Evolutionary conservation across 208 protist genomes (phyloP).

Genomic region (Trypanosomatidae sp.): DNA sequence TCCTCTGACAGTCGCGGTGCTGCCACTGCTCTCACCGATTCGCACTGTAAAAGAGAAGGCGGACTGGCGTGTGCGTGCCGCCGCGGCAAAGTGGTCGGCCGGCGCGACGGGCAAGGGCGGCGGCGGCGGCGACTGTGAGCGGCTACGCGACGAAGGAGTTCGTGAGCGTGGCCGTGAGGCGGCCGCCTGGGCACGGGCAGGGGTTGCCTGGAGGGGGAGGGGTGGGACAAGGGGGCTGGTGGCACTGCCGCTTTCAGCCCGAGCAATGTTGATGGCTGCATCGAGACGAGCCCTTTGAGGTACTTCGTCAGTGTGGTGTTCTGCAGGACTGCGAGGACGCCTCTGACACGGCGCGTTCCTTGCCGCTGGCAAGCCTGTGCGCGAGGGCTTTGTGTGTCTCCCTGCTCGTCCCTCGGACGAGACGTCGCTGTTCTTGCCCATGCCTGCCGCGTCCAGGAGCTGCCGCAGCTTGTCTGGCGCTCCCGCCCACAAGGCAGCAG

Average conservation of each 20-base stretch:
- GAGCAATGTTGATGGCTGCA: neutral
- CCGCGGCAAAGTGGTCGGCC: neutral
- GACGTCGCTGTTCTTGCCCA: neutral
- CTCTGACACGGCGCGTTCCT: neutral
- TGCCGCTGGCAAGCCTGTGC: neutral
- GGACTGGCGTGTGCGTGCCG: neutral
- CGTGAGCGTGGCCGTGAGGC: conserved; percentile 11
- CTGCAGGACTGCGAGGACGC: neutral
- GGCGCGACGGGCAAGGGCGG: neutral
- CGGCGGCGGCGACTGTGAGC: conserved; percentile 15
- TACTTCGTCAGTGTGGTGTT: neutral
- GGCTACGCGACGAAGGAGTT: conserved; percentile 9
- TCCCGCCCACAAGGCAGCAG: neutral
- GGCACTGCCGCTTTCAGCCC: neutral
- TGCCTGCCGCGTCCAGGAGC: neutral
- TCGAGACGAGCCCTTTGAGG: neutral
- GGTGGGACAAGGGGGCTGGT: neutral
- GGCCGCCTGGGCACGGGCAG: conserved; percentile 15
- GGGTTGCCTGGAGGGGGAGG: conserved; percentile 8
- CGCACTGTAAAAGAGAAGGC: conserved; percentile 10
- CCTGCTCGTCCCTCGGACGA: neutral
- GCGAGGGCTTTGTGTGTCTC: neutral
- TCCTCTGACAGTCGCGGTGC: neutral
- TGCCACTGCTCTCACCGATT: neutral
- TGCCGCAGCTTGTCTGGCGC: neutral